Conservation (phyloP, 345 rosid species). For the Odontarrhena argentea region DNA sequence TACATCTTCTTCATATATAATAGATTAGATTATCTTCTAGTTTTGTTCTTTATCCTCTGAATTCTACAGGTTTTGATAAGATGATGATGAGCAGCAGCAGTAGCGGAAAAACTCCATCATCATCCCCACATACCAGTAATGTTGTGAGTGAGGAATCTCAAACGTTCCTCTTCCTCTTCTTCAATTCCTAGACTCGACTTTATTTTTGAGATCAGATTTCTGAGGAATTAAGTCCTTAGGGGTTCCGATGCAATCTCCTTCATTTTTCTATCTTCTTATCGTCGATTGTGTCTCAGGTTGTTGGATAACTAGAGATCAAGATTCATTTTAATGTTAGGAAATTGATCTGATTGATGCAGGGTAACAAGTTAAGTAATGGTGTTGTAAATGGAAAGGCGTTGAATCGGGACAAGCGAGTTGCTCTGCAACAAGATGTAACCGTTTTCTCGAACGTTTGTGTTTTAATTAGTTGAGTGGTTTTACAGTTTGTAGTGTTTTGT, state of each 20-base stretch:
- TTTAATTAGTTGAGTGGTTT: neutral
- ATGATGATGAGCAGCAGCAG: conserved; percentile 25
- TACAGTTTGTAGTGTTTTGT: neutral
- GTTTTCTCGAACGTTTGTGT: neutral
- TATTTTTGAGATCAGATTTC: no score
- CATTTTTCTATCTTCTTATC: neutral
- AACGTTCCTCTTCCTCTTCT: conserved; percentile 1
- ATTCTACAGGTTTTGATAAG: conserved; percentile 23
- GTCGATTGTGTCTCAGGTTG: neutral
- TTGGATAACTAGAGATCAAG: neutral
- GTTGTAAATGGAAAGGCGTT: conserved; percentile 40
- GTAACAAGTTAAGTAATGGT: conserved; percentile 46
- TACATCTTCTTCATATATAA: neutral
- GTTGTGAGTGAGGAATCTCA: conserved; percentile 22
- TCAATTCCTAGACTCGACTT: neutral
- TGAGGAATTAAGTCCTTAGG: no score
- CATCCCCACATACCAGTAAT: neutral
- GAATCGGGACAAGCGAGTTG: conserved; percentile 57
- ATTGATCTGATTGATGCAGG: conserved; percentile 52
- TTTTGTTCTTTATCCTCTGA: neutral
- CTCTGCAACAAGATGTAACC: conserved; percentile 78
- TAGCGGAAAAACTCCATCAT: neutral
- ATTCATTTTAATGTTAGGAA: conserved; percentile 24
- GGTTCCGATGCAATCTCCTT: neutral
- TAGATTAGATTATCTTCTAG: neutral